phyloP scores from a whole-genome alignment of 257 asterid species.

The Cruciata laevipes region DNA sequence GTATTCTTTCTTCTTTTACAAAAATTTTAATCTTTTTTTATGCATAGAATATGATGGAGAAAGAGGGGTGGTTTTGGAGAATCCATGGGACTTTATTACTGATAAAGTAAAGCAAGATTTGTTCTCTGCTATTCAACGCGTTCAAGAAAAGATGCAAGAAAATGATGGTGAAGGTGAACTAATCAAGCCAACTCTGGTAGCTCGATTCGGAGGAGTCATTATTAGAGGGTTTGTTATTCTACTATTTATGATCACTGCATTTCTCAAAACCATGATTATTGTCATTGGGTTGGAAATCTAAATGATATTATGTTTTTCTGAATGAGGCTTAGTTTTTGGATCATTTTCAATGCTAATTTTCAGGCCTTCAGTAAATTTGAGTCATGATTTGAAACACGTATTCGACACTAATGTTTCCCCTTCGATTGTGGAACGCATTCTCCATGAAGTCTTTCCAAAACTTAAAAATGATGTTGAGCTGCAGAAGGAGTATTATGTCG shows the following conservation, averaged over 20 bases:
- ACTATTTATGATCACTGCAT: background rate
- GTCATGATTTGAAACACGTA: constrained; percentile 25
- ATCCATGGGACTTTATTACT: constrained; percentile 32
- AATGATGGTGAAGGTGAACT: constrained; percentile 17
- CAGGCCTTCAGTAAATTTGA: constrained; percentile 24
- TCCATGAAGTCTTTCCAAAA: constrained; percentile 25
- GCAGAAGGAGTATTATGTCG: constrained; percentile 33
- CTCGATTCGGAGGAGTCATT: constrained; percentile 35
- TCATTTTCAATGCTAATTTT: constrained; percentile 5
- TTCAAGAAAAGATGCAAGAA: constrained; percentile 24
- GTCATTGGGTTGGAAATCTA: no score
- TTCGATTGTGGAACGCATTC: constrained; percentile 27
- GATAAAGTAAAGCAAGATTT: constrained; percentile 36
- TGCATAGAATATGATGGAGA: constrained; percentile 24
- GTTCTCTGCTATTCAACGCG: constrained; percentile 29
- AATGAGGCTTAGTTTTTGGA: background rate
- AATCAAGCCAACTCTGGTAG: constrained; percentile 32
- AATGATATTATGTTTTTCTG: background rate
- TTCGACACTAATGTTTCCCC: constrained; percentile 36
- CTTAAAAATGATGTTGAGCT: constrained; percentile 19
- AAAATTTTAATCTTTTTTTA: background rate
- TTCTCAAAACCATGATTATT: no score
- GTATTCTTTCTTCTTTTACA: no score
- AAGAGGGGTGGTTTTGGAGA: constrained; percentile 14
- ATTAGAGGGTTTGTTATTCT: constrained; percentile 38